phyloP scores from a whole-genome alignment of 108 stramenopile genomes.

The Nitzschia putrida region DNA sequence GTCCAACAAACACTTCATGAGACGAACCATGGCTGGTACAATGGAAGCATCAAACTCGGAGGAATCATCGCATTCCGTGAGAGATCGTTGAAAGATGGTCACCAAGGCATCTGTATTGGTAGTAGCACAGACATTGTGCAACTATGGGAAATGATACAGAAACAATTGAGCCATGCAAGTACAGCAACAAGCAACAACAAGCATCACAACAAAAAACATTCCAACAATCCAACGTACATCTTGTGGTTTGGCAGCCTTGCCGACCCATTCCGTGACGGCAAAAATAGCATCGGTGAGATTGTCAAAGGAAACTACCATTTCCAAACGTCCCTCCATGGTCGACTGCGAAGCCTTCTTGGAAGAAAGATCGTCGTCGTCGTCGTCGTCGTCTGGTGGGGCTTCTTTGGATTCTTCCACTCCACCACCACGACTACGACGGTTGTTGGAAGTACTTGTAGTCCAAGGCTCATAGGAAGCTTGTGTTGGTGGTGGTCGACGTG shows the following conservation, averaged over 20 bases:
- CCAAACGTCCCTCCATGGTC: constrained; percentile 30
- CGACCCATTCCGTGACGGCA: constrained; percentile 48
- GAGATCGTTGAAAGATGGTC: constrained; percentile 27
- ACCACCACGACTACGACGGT: not conserved
- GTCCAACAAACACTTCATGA: constrained; percentile 16
- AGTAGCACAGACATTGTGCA: constrained; percentile 35
- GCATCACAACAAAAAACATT: not conserved
- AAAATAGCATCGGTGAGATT: constrained; percentile 43
- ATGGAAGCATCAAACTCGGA: constrained; percentile 26
- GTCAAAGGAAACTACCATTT: constrained; percentile 39
- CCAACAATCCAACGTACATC: constrained; percentile 43
- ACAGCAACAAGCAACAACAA: no score
- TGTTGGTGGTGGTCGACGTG: not conserved
- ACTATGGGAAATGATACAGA: constrained; percentile 5
- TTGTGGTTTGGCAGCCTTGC: constrained; percentile 40
- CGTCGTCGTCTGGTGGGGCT: not conserved
- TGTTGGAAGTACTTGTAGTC: not conserved
- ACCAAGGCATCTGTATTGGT: constrained; percentile 28
- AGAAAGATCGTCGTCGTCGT: constrained; percentile 4
- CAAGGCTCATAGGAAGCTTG: not conserved
- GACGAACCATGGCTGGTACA: constrained; percentile 20
- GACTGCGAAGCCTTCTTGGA: not conserved
- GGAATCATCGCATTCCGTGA: constrained; percentile 26
- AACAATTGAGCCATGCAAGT: not conserved
- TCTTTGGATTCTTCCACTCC: constrained; percentile 21